Conservation (phyloP, 2,329 filamentous ascomycete species). For the Xylariales sp. region DNA sequence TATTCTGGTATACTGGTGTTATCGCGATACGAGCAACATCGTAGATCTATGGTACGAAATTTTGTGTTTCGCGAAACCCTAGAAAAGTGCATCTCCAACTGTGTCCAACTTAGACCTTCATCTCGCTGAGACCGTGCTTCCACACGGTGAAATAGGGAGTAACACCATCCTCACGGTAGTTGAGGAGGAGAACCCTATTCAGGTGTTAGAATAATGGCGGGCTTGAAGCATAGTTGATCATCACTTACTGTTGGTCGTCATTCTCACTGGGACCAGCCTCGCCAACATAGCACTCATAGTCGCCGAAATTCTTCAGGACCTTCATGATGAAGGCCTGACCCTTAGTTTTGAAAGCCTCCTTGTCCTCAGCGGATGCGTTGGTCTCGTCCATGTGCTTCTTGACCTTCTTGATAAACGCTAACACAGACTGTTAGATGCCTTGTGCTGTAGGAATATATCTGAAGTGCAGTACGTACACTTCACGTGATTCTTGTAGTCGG, state of each 20-base stretch:
- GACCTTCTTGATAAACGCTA: slow-evolving; percentile 89
- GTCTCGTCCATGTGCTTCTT: slow-evolving; percentile 64
- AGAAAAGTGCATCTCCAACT: background rate
- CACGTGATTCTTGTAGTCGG: slow-evolving; percentile 74
- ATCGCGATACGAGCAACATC: slow-evolving; percentile 6
- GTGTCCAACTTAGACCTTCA: slow-evolving; percentile 72
- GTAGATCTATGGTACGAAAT: slow-evolving; percentile 9
- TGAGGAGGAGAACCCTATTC: slow-evolving; percentile 77
- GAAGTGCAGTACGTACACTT: slow-evolving; percentile 59
- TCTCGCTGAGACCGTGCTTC: slow-evolving; percentile 87
- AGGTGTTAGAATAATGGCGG: background rate
- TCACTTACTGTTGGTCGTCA: slow-evolving; percentile 59
- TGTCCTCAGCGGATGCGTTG: slow-evolving; percentile 56
- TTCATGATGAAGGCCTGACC: slow-evolving; percentile 73
- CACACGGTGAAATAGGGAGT: slow-evolving; percentile 88
- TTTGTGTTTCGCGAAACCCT: slow-evolving; percentile 3
- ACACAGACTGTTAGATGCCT: slow-evolving; percentile 8
- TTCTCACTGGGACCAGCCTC: slow-evolving; percentile 67
- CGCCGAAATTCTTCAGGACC: slow-evolving; percentile 81
- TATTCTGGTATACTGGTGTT: background rate
- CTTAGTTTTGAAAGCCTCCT: slow-evolving; percentile 76
- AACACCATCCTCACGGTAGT: slow-evolving; percentile 94
- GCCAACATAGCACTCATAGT: slow-evolving; percentile 92
- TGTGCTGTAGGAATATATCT: background rate
- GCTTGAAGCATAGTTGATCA: background rate